These are phyloP conservation scores for Tetrapyrgos nigripes DNA, from an alignment of 1,284 basidiomycete species.

Conservation along the genomic window DNA sequence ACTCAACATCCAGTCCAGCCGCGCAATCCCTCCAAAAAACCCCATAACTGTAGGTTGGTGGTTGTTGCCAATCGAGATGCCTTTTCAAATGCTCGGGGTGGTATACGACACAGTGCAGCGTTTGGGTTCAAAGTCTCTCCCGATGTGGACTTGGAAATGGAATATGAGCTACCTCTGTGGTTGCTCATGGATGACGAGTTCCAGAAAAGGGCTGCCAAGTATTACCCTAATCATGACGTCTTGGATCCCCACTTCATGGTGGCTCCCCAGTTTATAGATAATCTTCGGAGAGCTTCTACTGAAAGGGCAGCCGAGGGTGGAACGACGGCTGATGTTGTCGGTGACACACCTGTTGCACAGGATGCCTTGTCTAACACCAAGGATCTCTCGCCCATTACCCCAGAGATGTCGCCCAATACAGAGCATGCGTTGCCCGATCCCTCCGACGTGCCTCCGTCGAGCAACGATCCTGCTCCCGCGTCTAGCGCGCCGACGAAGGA, in stretches of 20 bases:
- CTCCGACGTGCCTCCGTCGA: too few species aligned
- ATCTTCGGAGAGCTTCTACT: conserved; percentile 5
- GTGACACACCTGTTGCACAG: too few species aligned
- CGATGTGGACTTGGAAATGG: conserved; percentile 50
- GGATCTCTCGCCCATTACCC: too few species aligned
- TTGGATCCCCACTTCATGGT: conserved; percentile 13
- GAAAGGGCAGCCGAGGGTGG: conserved; percentile 3
- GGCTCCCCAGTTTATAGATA: conserved; percentile 1
- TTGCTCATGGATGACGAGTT: conserved; percentile 31
- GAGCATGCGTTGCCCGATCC: too few species aligned
- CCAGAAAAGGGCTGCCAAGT: conserved; percentile 9
- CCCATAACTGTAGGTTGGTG: conserved; percentile 4
- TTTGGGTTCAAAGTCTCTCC: conserved; percentile 47
- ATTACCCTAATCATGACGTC: conserved; percentile 8
- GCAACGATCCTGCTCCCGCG: too few species aligned
- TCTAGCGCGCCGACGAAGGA: too few species aligned
- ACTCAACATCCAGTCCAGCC: conserved; percentile 32
- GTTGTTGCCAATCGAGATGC: conserved; percentile 11
- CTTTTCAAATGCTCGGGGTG: background rate
- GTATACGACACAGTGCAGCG: conserved; percentile 11
- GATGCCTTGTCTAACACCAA: too few species aligned
- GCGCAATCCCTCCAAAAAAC: conserved; percentile 45
- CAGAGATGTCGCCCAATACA: too few species aligned
- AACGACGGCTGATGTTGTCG: background rate
- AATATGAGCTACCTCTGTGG: conserved; percentile 57